Evolutionary conservation across 202 grass and related monocot genomes (phyloP).

Genomic region (Alloteropsis angusta): DNA sequence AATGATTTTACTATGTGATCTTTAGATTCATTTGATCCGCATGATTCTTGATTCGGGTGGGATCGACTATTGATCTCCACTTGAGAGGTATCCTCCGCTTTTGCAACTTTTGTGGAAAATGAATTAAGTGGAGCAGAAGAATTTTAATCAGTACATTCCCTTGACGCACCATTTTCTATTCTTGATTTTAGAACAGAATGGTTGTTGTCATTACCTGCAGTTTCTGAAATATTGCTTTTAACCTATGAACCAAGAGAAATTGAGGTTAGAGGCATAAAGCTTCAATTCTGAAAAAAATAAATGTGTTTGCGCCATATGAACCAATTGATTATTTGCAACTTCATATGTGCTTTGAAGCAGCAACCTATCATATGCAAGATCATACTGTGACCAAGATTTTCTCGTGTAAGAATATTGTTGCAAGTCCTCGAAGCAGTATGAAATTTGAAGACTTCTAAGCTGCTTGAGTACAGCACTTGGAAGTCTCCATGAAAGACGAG

Average conservation of each 20-base stretch:
- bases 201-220: conserved; percentile 29
- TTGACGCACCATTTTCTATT: conserved; percentile 29
- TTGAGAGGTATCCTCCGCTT: conserved; percentile 13
- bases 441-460: no score
- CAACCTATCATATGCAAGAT: not conserved
- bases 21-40: conserved; percentile 35
- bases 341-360: not conserved
- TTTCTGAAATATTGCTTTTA: not conserved
- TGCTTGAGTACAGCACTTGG: no score
- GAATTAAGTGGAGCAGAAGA: conserved; percentile 3
- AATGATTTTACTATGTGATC: conserved; percentile 33
- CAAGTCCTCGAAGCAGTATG: conserved; percentile 10
- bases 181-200: conserved; percentile 22
- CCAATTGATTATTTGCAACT: conserved; percentile 1
- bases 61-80: conserved; percentile 3
- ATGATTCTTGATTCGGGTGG: conserved; percentile 2
- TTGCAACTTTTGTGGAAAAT: not conserved
- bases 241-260: conserved; percentile 9
- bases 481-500: not conserved
- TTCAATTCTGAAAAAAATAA: conserved; percentile 1
- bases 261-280: conserved; percentile 15
- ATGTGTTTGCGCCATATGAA: not conserved
- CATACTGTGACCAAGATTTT: conserved; percentile 10
- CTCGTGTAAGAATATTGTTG: conserved; percentile 1
- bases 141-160: conserved; percentile 26